These are phyloP conservation scores for Kuraishia floccosa DNA, from an alignment of 805 yeast genomes.

Conservation along the genomic window DNA sequence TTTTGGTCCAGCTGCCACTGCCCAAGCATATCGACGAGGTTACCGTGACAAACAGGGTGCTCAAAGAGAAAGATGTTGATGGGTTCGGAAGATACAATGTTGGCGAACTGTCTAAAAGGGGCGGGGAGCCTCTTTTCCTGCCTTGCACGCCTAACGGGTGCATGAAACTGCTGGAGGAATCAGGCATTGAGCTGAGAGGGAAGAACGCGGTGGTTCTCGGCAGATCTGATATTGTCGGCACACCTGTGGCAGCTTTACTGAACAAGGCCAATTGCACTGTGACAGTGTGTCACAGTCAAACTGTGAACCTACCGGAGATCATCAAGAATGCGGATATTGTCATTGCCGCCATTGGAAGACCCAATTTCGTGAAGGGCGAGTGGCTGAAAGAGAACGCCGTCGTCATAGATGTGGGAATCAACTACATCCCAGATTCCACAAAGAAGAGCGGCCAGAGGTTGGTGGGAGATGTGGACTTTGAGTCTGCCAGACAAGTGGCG, in stretches of 20 bases:
- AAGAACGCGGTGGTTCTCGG: conserved; percentile 87
- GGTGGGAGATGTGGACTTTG: conserved; percentile 94
- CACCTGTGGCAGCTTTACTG: conserved; percentile 80
- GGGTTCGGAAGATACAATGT: conserved; percentile 86
- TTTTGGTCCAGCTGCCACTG: conserved; percentile 82
- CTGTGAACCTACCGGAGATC: conserved; percentile 44
- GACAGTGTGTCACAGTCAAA: conserved; percentile 71
- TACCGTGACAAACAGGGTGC: conserved; percentile 69
- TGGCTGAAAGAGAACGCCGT: conserved; percentile 80
- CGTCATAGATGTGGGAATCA: conserved; percentile 92
- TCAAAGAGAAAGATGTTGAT: conserved; percentile 82
- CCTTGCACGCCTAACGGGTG: conserved; percentile 97
- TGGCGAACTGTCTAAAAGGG: conserved; percentile 83
- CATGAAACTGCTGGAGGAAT: conserved; percentile 63
- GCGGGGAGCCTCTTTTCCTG: conserved; percentile 70
- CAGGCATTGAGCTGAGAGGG: conserved; percentile 62
- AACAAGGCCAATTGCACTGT: conserved; percentile 80
- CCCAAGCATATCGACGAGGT: conserved; percentile 77
- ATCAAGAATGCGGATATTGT: conserved; percentile 74
- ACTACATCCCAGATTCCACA: conserved; percentile 66
- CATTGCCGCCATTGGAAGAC: conserved; percentile 84
- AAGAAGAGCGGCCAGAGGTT: conserved; percentile 71
- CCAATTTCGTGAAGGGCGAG: conserved; percentile 76
- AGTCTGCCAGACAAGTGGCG: conserved; percentile 49
- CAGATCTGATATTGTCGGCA: conserved; percentile 92